Base-by-base conservation (phyloP, 1,139 yeast species). In the Kodamaea suecica region DNA sequence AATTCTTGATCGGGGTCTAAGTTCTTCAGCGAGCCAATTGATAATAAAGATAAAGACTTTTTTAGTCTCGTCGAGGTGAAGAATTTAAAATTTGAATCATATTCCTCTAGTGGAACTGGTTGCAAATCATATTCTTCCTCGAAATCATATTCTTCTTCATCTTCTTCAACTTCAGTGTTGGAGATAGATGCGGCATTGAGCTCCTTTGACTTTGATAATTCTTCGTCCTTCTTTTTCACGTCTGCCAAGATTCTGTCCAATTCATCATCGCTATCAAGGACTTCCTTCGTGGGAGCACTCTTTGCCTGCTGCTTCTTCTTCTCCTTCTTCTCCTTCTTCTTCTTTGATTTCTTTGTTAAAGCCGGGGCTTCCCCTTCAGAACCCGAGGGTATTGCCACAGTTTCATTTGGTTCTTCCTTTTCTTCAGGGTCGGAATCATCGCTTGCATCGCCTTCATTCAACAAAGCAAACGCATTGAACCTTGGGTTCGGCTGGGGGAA, bases 1-100 rank as follows among this genome's bases (percentile, higher is more conserved):
- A 84, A 80, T 52, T 87, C 97, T 31, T 76, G 75, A 49, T 86
- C 95, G 3, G 95, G 85, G 52, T 87, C 95, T 30, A 87, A 65
- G 41, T 80, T 76, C 38, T 73, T 75, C 3, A 70, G 55, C 30
- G 76, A 66, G 2, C 51, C 53, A 5, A 80, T 55, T 9, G 70
- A 64, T 23, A 80, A 59, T 27, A 74, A 56, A 4, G 63, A 59
- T 26, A 66, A 41, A 20, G 69, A 61, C 34, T 53, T 53, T 36
- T 52, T 60, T 37, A 72, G 61, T 49, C 73, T 60, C 21, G 58
- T 49, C 12, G 68, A 48, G 17, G 83, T 66, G 55, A 77, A 66
- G 49, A 65, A 53, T 43, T 70, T 56, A 48, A 67, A 72, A 41
- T 67, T 66, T 7, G 71, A 60, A 37, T 70, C 75, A 33, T 53